Conservation (phyloP, 2,329 filamentous ascomycete genomes). For the Drechslera avenae region DNA sequence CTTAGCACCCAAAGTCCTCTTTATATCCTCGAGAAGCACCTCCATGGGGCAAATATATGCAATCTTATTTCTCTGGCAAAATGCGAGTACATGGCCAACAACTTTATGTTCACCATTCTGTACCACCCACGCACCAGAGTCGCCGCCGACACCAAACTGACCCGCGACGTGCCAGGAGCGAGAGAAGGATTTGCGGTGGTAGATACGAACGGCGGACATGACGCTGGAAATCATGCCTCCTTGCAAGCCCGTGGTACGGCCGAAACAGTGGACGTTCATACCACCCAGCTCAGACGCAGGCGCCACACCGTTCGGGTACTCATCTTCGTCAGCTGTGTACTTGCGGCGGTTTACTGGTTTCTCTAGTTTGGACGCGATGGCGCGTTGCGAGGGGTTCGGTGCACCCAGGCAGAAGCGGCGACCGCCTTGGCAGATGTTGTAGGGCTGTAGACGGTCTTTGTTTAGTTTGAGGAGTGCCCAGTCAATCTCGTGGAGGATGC, state of each 20-base stretch:
- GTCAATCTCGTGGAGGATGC: slow-evolving; percentile 87
- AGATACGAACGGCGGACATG: slow-evolving; percentile 84
- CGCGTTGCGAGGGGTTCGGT: slow-evolving; percentile 34
- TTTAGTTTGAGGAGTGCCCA: slow-evolving; percentile 90
- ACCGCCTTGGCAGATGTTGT: slow-evolving; percentile 70
- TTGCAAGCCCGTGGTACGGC: slow-evolving; percentile 83
- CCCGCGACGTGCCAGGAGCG: slow-evolving; percentile 69
- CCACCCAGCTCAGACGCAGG: slow-evolving; percentile 69
- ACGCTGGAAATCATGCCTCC: slow-evolving; percentile 77
- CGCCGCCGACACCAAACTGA: slow-evolving; percentile 75
- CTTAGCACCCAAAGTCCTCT: slow-evolving; percentile 72
- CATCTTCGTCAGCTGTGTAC: slow-evolving; percentile 46
- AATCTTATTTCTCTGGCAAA: slow-evolving; percentile 77
- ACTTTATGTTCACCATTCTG: slow-evolving; percentile 78
- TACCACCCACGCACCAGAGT: slow-evolving; percentile 92
- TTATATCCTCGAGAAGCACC: slow-evolving; percentile 82
- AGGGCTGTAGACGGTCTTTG: slow-evolving; percentile 69
- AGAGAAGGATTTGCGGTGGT: slow-evolving; percentile 79
- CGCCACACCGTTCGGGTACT: slow-evolving; percentile 63
- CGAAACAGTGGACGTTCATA: slow-evolving; percentile 83
- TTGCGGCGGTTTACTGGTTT: slow-evolving; percentile 43
- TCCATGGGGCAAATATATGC: slow-evolving; percentile 98
- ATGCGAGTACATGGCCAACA: slow-evolving; percentile 89
- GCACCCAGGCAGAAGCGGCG: slow-evolving; percentile 43
- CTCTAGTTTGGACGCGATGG: slow-evolving; percentile 40